These are phyloP conservation scores for Fusarium xylarioides DNA, from an alignment of 2,329 filamentous ascomycete genomes.

Conservation along the genomic window DNA sequence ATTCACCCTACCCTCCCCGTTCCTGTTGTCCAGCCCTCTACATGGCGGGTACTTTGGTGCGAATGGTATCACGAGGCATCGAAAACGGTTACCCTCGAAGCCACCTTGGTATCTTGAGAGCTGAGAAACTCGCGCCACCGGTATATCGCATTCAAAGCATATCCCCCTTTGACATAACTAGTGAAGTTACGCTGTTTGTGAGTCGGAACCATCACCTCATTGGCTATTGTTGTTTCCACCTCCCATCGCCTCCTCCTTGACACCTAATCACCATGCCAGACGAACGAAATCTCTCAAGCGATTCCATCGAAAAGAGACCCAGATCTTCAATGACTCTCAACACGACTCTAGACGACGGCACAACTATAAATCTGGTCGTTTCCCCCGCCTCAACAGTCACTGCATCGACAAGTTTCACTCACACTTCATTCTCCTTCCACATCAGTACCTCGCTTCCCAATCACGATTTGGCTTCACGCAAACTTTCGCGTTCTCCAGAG, in stretches of 20 bases:
- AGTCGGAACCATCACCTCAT: not conserved
- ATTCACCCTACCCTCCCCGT: no score
- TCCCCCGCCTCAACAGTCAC: not conserved
- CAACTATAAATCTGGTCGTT: not conserved
- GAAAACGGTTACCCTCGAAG: not conserved
- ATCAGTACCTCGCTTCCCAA: not conserved
- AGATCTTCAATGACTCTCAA: not conserved
- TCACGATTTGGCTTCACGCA: fast-evolving
- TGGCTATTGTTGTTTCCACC: not conserved
- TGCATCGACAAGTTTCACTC: not conserved
- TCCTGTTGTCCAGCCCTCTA: no score
- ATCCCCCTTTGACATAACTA: not conserved
- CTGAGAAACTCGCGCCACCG: not conserved
- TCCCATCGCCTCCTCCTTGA: not conserved
- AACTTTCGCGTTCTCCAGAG: fast-evolving
- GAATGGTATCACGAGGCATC: no score
- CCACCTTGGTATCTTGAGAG: not conserved
- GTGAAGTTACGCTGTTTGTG: not conserved
- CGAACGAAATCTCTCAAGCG: fast-evolving
- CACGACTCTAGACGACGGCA: fast-evolving
- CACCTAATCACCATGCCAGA: not conserved
- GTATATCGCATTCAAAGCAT: not conserved
- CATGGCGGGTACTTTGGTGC: no score
- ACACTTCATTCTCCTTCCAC: fast-evolving
- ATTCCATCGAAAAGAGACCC: fast-evolving